Base-by-base conservation (phyloP, 495 filamentous ascomycete genomes). In the Cercophora sp. region DNA sequence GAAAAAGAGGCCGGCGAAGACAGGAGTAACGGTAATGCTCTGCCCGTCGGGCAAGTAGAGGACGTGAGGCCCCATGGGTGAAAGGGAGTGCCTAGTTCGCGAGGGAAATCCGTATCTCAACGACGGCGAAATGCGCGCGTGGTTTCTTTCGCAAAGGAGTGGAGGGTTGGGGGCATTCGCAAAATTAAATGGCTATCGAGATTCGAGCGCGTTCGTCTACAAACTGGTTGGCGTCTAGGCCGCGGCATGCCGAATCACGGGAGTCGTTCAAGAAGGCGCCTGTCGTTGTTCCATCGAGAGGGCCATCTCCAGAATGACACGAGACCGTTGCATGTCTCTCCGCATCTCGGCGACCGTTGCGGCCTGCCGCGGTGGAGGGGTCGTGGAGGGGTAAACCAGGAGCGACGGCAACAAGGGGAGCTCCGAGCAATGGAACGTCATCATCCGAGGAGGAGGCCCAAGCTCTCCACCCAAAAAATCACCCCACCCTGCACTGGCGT, bases 1-100 rank as follows among this genome's bases (percentile, higher is more conserved):
- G 83, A 96, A 96, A 60, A 82, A 88, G 48, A 92, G 75, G 40
- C 91, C 91, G 25, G 86, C 89, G 65, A 95, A 96, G 27, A 95
- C 88, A 3, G 89, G 86, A 13, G 81, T 80, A 19, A 95, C 84
- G 0, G 83, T 85, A 56, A 93, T 78, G 57, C 77, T 86, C 70
- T 90, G 87, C 61, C 90, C 91, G 70, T 96, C 92, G 55, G 91
- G 91, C 45, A 96, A 74, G 66, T 88, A 77, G 45, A 87, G 61
- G 35, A 64, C 46, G 31, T 73, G 69, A 9, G 69, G 70, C 6
- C 60, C 56, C 74, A 77, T 77, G 31, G 55, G 22, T 26, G 29
- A 32, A 32, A 32, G n/a, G n/a, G n/a, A n/a, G n/a, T n/a, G n/a
- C n/a, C n/a, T n/a, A n/a, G n/a, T n/a, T n/a, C n/a, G n/a, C n/a